A percentile compares a stretch with the other conserved stretches of the same genome.
These are phyloP conservation scores for Ustilago esculenta DNA, from an alignment of 1,284 basidiomycete species.

Conservation along the genomic window DNA sequence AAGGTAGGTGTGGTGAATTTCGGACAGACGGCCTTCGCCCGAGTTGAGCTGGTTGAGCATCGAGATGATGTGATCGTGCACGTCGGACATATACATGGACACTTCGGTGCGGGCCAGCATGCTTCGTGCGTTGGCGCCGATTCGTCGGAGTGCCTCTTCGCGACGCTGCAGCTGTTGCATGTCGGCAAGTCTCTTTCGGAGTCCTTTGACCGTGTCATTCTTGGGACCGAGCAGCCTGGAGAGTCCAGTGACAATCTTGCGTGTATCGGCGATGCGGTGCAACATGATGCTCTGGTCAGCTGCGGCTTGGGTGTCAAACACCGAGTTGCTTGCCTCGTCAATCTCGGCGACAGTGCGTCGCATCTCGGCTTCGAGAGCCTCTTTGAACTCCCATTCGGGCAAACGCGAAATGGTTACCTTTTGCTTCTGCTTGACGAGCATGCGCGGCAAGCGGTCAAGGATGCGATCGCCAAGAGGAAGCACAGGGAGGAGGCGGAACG, in stretches of 20 bases:
- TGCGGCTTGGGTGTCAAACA: slow-evolving; percentile 55
- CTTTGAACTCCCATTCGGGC: slow-evolving; percentile 47
- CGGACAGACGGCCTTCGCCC: slow-evolving; percentile 86
- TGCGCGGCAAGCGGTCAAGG: slow-evolving; percentile 20
- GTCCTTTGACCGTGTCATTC: slow-evolving; percentile 81
- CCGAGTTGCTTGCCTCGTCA: slow-evolving; percentile 43
- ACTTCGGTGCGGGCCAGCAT: slow-evolving; percentile 53
- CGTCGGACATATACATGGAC: slow-evolving; percentile 85
- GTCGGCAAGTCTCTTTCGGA: slow-evolving; percentile 77
- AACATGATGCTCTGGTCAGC: slow-evolving; percentile 69
- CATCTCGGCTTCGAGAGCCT: slow-evolving; percentile 43
- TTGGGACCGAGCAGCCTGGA: slow-evolving; percentile 82
- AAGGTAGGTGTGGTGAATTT: slow-evolving; percentile 86
- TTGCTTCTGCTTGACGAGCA: slow-evolving; percentile 42
- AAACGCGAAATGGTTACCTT: slow-evolving; percentile 43
- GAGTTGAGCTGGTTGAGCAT: slow-evolving; percentile 86
- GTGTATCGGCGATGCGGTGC: slow-evolving; percentile 80
- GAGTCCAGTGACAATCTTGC: slow-evolving; percentile 83
- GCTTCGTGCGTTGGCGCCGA: slow-evolving; percentile 39
- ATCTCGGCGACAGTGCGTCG: slow-evolving; percentile 50
- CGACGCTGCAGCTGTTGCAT: slow-evolving; percentile 60
- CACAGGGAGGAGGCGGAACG: slow-evolving; percentile 20
- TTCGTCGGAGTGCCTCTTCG: slow-evolving; percentile 32
- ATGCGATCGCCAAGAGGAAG: slow-evolving; percentile 12
- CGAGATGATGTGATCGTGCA: slow-evolving; percentile 92